phyloP scores from a whole-genome alignment of 2,329 filamentous ascomycete species.

The Calonectria hawksworthii region DNA sequence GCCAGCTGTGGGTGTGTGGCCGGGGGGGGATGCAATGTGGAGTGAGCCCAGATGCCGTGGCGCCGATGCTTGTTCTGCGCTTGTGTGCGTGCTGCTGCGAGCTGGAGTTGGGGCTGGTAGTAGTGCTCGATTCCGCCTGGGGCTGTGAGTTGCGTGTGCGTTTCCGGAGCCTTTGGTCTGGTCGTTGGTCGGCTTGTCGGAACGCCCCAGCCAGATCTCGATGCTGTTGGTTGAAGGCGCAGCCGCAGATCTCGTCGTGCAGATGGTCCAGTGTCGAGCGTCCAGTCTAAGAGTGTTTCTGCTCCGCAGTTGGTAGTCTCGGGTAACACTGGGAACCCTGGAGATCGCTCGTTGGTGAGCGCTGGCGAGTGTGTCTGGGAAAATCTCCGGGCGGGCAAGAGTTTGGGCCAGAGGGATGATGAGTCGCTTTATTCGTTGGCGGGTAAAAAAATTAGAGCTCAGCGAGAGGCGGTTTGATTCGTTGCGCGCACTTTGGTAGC shows the following conservation, averaged over 20 bases:
- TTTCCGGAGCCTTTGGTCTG: background rate
- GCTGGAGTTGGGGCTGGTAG: background rate
- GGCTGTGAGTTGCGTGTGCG: background rate
- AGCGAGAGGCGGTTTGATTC: background rate
- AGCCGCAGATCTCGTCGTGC: slow-evolving; percentile 20
- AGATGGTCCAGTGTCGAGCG: slow-evolving; percentile 1
- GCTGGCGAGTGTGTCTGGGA: slow-evolving; percentile 11
- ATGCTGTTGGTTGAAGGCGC: slow-evolving; percentile 20
- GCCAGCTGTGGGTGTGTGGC: slow-evolving; percentile 11
- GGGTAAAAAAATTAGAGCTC: background rate
- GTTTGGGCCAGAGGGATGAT: background rate
- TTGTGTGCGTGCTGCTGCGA: slow-evolving; percentile 12
- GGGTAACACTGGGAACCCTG: slow-evolving; percentile 20
- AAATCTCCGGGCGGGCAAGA: background rate
- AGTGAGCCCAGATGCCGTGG: background rate
- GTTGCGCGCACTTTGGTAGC: background rate
- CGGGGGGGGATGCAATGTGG: slow-evolving; percentile 13
- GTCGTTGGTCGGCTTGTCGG: slow-evolving; percentile 9
- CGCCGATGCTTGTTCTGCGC: slow-evolving; percentile 12
- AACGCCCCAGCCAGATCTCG: slow-evolving; percentile 7
- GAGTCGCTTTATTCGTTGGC: background rate
- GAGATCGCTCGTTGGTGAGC: slow-evolving; percentile 10
- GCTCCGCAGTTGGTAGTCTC: slow-evolving; percentile 22
- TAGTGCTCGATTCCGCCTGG: slow-evolving; percentile 1
- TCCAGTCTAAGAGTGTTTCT: slow-evolving; percentile 18